Evolutionary conservation across 2,329 filamentous ascomycete genomes (phyloP).

Genomic region (Xylariaceae sp.): DNA sequence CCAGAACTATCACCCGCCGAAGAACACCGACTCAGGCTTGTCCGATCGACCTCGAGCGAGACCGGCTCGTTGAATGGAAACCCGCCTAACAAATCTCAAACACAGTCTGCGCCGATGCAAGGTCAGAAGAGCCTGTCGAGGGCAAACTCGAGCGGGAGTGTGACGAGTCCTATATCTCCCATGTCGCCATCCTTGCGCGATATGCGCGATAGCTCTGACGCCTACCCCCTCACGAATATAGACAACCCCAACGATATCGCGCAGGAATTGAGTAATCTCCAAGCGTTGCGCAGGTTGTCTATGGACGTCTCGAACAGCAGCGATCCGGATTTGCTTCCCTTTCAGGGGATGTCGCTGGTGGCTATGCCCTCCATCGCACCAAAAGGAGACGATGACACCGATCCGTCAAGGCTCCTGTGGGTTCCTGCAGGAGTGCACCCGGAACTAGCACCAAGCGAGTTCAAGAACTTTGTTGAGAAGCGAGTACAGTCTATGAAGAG

Average conservation of each 20-base stretch:
- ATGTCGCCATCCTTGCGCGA: slow-evolving; percentile 62
- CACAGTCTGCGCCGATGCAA: slow-evolving; percentile 47
- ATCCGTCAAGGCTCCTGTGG: slow-evolving; percentile 90
- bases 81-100: slow-evolving; percentile 53
- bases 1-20: slow-evolving; percentile 43
- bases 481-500: slow-evolving; percentile 89
- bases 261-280: slow-evolving; percentile 90
- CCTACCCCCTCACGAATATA: slow-evolving; percentile 88
- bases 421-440: slow-evolving; percentile 94
- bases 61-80: slow-evolving; percentile 42
- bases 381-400: slow-evolving; percentile 77
- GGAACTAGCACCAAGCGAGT: slow-evolving; percentile 92
- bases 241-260: slow-evolving; percentile 88
- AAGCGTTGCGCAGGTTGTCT: slow-evolving; percentile 88
- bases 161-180: slow-evolving; percentile 40
- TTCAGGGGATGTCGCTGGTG: slow-evolving; percentile 67
- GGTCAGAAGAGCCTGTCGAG: slow-evolving; percentile 47
- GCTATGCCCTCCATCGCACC: slow-evolving; percentile 77
- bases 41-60: slow-evolving; percentile 53
- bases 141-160: slow-evolving; percentile 47
- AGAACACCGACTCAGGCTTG: slow-evolving; percentile 50
- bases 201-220: slow-evolving; percentile 68
- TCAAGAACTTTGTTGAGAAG: slow-evolving; percentile 95
- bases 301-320: slow-evolving; percentile 84
- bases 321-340: slow-evolving; percentile 79